Base-by-base conservation (phyloP, 768 basidiomycete species). In the Podaxis pistillaris region DNA sequence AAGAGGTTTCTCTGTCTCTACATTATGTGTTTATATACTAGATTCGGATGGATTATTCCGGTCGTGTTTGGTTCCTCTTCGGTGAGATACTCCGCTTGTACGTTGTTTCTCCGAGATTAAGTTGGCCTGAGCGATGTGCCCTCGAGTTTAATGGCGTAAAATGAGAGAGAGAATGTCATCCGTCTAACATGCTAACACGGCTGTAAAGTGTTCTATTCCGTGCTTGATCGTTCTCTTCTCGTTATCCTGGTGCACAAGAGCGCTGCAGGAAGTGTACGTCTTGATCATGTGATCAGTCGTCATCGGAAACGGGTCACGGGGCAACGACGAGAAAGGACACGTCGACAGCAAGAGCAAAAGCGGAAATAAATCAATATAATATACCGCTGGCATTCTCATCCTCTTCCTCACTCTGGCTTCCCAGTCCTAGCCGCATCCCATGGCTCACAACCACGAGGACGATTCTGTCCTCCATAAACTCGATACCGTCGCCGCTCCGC, bases 401-500 rank as follows among this genome's bases (percentile, higher is more conserved):
- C 7, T 22, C 28, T 36, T 47, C 58, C 49, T 50, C 47, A 37
- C 58, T 49, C 36, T 37, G 41, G 49, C 44, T 28, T 49, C 41
- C n/a, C 22, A 40, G 26, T 33, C 41, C 40, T 49, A 44, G 38
- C 60, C 41, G 11, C 53, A 19, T 37, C 17, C 19, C 59, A 60
- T 60, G 59, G 59, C 47, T 4, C 33, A 53, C 59, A 44, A 52
- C 59, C 0, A 24, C 37, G 54, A 62, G 55, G 61, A 51, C 61
- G 61, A 56, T 8, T 62, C 61, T 22, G 64, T 89, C 60, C 81
- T 91, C 65, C 80, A 81, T 68, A 85, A 84, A 69, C 83, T 92
- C 65, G 89, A 91, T 15, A 79, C 81, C 33, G 84, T 85, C 3
- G 85, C 87, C n/a, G 78, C 79, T 5, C 82, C 85, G n/a, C 76